These are phyloP conservation scores for Syzygium malaccense DNA, from an alignment of 441 rosid species.

Conservation along the genomic window DNA sequence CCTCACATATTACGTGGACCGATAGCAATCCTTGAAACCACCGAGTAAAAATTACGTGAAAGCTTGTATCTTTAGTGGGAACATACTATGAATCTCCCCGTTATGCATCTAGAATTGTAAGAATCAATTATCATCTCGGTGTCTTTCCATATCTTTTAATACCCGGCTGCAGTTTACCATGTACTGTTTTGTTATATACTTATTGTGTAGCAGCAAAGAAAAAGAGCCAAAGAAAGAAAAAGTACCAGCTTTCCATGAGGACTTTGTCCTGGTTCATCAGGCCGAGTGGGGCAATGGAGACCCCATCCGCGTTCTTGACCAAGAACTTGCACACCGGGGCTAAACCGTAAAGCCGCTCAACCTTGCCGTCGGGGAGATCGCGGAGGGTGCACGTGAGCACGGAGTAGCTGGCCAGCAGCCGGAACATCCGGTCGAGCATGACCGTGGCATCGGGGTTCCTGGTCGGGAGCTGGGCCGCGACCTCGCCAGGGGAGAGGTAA, in stretches of 20 bases:
- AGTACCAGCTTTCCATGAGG: slow-evolving; percentile 84
- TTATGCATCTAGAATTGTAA: background rate
- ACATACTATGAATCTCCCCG: background rate
- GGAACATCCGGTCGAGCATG: slow-evolving; percentile 61
- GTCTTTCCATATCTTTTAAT: background rate
- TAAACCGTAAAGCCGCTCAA: slow-evolving; percentile 49
- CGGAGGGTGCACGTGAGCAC: slow-evolving; percentile 40
- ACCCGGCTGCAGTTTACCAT: background rate
- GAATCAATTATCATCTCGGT: background rate
- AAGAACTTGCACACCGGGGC: slow-evolving; percentile 70
- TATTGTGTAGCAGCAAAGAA: background rate
- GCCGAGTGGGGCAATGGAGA: slow-evolving; percentile 40
- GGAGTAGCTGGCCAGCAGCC: slow-evolving; percentile 54
- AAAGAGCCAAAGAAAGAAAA: background rate
- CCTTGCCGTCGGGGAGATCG: slow-evolving; percentile 32
- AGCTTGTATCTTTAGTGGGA: background rate
- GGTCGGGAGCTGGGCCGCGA: slow-evolving; percentile 53
- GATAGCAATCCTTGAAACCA: background rate
- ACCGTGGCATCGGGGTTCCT: slow-evolving; percentile 54
- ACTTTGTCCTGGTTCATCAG: slow-evolving; percentile 80
- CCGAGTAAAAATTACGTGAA: background rate
- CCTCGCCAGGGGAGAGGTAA: slow-evolving; percentile 33
- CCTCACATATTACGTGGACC: background rate
- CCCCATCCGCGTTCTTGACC: slow-evolving; percentile 70
- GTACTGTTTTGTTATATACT: background rate